These are phyloP conservation scores for Picea sitchensis DNA, from an alignment of 75 land plant genomes.

Conservation along the genomic window DNA sequence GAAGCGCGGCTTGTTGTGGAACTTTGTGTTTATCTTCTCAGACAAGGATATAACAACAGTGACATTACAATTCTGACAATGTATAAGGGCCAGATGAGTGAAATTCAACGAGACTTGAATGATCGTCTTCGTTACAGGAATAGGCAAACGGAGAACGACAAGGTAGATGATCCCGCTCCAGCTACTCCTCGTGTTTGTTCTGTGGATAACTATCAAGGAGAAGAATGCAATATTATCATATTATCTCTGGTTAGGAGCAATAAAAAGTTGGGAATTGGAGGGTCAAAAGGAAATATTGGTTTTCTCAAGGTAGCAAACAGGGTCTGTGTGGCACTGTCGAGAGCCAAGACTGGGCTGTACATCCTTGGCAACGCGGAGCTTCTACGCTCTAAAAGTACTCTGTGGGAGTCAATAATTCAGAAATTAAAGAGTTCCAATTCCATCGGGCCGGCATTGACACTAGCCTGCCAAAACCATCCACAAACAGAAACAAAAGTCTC, in stretches of 20 bases:
- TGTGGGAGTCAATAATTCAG: conserved; percentile 15
- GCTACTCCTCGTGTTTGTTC: too few species aligned
- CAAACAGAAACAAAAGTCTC: conserved; percentile 10
- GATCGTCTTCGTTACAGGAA: too few species aligned
- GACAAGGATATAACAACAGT: too few species aligned
- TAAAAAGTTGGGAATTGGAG: not conserved
- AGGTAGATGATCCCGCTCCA: too few species aligned
- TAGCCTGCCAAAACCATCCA: conserved; percentile 24
- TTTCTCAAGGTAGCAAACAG: conserved; percentile 10
- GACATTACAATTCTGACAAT: too few species aligned
- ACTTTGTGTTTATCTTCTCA: too few species aligned
- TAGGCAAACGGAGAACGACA: too few species aligned
- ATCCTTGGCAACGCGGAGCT: conserved; percentile 12
- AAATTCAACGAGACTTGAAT: too few species aligned
- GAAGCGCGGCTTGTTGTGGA: too few species aligned
- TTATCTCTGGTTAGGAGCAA: conserved; percentile 11
- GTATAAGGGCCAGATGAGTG: too few species aligned
- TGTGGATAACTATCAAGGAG: too few species aligned
- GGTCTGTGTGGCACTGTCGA: conserved; percentile 17
- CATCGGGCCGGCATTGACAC: conserved; percentile 7
- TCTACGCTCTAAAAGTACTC: not conserved
- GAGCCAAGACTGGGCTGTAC: conserved; percentile 10
- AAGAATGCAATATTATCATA: too few species aligned
- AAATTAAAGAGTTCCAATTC: not conserved
- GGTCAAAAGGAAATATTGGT: not conserved